Evolutionary conservation across 805 yeast species (phyloP), one percentile per base, ranked within the genome.

Genomic region (Kuraishia floccosa): DNA sequence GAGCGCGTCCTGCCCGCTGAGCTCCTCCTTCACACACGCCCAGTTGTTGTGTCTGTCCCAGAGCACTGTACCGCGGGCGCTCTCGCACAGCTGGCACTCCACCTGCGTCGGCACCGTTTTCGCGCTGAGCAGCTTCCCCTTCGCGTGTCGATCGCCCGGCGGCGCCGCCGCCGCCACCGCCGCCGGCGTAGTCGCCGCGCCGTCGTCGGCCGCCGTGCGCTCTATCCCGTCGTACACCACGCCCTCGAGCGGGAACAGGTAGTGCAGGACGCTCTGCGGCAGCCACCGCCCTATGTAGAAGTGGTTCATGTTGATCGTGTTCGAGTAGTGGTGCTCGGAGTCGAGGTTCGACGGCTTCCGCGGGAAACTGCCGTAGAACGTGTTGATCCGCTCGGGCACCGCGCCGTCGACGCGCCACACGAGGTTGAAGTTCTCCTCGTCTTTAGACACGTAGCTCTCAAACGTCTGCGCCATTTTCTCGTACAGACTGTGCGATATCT

Each of bases 201-300:
- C 13, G 27, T 24, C 17, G 17, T 31, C 29, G 11, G 16, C 17
- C 6, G n/a, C 28, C 11, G 29, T 30, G 7, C 27, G 24, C 4
- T 25, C 27, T 15, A 16, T 14, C 12, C 28, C 17, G 12, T 26
- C 28, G 18, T 26, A 17, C 12, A 26, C 13, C 6, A 40, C 31
- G 3, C 37, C 36, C 21, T 50, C 49, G n/a, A 47, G 38, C 5
- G 57, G 57, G 35, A 51, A 50, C 15, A 52, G 22, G 5, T 43
- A 14, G 2, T 34, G 30, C 19, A 47, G 42, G 6, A 52, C 38
- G 6, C 39, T 36, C 22, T 30, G 35, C 1, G 58, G 58, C n/a
- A 53, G 36, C 58, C 58, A 53, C 37, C 58, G 35, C 2, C 50
- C 52, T 4, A 53, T 37, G 30, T 52, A 52, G 28, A 49, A 52